Evolutionary conservation across 2,329 filamentous ascomycete genomes (phyloP), one percentile per base, ranked within the genome.

Genomic region (Aphanoascus verrucosus): DNA sequence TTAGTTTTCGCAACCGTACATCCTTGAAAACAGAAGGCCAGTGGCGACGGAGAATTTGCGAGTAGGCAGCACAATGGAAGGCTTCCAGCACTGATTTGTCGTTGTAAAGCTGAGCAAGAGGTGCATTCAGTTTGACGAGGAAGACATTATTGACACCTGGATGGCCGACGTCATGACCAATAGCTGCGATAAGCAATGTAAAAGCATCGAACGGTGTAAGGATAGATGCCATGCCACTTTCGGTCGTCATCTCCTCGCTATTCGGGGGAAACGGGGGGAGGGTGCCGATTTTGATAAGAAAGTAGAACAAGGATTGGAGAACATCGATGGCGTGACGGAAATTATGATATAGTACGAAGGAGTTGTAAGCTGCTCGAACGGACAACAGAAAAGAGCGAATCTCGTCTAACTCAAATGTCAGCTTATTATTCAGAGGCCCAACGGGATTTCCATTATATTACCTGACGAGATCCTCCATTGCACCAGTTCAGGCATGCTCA

Each of bases 121-220:
- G 91, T 15, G 93, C 87, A 65, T 96, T 95, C 32, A 96, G 79
- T 32, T 87, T 89, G 15, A 95, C 83, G 4, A 98, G 76, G 65
- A 98, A 98, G 31, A 91, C 89, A 66, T 98, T 98, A 73, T 97
- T 98, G 63, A 98, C 93, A 53, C 93, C 93, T 0, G 93, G 93
- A 66, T 98, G 93, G 19, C 93, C 93, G 38, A 97, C 93, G 66
- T 98, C 93, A 62, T 98, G 93, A 41, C 93, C 93, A 63, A 98
- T 94, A n/a, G 93, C 93, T 7, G 91, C 91, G 59, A 97, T 85
- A 44, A 98, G 77, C 2, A 98, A 78, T 0, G 89, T 91, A 51
- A 98, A 76, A 4, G 86, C 87, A 67, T 97, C 90, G 59, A 94
- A 88, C 0, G 91, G 89, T 47, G 80, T 78, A n/a, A 98, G 74